These are phyloP conservation scores for Viola pubescens DNA, from an alignment of 441 rosid species.

Conservation along the genomic window DNA sequence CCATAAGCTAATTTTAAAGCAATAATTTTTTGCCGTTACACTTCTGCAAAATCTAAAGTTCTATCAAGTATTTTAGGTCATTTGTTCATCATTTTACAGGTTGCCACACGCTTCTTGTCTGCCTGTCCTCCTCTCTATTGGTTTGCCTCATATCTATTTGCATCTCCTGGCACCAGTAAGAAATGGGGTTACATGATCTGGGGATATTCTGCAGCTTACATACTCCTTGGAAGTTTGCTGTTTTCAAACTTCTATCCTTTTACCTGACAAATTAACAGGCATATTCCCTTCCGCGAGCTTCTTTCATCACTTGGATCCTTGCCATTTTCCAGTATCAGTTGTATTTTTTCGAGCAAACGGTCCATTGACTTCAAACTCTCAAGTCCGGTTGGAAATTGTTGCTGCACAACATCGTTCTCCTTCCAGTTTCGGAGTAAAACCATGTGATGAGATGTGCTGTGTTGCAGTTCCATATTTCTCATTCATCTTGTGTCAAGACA, in stretches of 20 bases:
- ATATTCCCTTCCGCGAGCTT: neutral
- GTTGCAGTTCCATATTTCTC: too few relatives aligned
- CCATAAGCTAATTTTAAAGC: too few relatives aligned
- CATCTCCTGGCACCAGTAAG: conserved; percentile 25
- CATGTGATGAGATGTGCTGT: neutral
- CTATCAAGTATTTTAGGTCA: too few relatives aligned
- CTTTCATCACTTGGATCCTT: neutral
- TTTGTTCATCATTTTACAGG: conserved; percentile 38
- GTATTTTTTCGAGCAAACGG: neutral
- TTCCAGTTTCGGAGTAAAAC: neutral
- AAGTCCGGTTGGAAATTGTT: neutral
- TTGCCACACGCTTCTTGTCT: conserved; percentile 82
- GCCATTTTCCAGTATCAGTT: neutral
- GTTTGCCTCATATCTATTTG: conserved; percentile 55
- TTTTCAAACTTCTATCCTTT: conserved; percentile 90
- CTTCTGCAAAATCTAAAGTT: too few relatives aligned
- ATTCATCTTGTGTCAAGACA: too few relatives aligned
- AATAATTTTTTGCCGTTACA: too few relatives aligned
- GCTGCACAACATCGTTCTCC: neutral
- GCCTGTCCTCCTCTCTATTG: conserved; percentile 83
- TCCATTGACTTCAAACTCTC: neutral
- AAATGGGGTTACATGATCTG: conserved; percentile 63
- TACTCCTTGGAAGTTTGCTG: conserved; percentile 78
- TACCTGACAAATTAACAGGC: conserved; percentile 35
- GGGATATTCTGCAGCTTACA: conserved; percentile 58